Evolutionary conservation across 257 asterid genomes (phyloP).

Genomic region (Przewalskia tangutica): DNA sequence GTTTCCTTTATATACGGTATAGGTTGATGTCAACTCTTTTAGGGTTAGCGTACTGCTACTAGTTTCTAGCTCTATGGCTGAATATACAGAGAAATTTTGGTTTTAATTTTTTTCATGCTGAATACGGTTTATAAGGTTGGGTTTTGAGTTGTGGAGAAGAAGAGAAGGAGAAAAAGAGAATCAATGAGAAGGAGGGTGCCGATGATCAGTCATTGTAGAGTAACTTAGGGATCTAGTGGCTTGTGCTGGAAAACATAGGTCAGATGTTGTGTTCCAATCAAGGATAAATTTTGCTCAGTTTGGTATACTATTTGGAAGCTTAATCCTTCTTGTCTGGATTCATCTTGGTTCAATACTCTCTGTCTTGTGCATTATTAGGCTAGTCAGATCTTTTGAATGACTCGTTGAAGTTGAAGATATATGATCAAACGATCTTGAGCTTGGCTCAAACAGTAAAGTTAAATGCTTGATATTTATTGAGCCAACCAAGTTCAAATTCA

Average conservation of each 20-base stretch:
- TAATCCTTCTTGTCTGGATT: neutral
- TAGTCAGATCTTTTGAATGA: neutral
- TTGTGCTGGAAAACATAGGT: neutral
- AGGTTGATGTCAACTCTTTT: neutral
- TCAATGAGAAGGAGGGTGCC: neutral
- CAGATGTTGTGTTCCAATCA: neutral
- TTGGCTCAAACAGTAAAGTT: neutral
- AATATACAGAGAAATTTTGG: neutral
- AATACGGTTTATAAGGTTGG: neutral
- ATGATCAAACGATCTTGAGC: neutral
- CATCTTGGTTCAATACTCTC: neutral
- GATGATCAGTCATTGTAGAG: neutral
- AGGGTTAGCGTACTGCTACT: too few species aligned
- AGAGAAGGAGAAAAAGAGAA: neutral
- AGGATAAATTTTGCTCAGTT: neutral
- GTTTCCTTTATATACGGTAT: neutral
- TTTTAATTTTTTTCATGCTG: neutral
- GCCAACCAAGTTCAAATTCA: neutral
- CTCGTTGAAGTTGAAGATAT: neutral
- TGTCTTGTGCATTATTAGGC: neutral
- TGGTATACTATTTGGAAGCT: neutral
- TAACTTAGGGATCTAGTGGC: neutral
- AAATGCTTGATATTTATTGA: neutral
- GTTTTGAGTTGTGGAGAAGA: neutral
- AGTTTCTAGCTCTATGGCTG: neutral